Evolutionary conservation across 2,329 filamentous ascomycete species (phyloP).

Genomic region (Mycosphaerella sp.): DNA sequence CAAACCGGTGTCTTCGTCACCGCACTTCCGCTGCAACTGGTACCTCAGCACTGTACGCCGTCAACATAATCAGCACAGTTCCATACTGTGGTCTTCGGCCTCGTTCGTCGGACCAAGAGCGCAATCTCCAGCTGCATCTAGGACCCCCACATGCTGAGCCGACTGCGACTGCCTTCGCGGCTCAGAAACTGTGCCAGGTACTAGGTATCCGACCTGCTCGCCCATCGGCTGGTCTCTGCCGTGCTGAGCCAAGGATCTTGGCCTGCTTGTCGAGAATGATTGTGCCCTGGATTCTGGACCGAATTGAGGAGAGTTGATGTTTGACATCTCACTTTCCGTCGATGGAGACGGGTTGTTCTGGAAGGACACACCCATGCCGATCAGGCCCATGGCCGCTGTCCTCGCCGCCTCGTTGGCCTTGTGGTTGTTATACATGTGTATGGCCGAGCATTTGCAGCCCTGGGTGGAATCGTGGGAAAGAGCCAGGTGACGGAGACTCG

Average conservation of each 20-base stretch:
- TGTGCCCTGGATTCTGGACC: conserved; percentile 14
- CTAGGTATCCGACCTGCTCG: background rate
- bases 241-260: conserved; percentile 3
- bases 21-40: background rate
- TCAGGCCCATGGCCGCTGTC: conserved; percentile 14
- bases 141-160: background rate
- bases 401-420: conserved; percentile 27
- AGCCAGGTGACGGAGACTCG: conserved; percentile 29
- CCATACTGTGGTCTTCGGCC: background rate
- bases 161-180: background rate
- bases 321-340: conserved; percentile 17
- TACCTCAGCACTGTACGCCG: background rate
- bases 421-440: conserved; percentile 32
- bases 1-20: background rate
- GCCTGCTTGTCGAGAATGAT: conserved; percentile 14
- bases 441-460: conserved; percentile 29
- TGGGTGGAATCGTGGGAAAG: conserved; percentile 28
- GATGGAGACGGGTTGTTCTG: conserved; percentile 18
- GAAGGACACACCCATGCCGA: conserved; percentile 4
- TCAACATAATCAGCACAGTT: background rate
- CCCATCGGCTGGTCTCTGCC: conserved; percentile 8
- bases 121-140: background rate
- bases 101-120: background rate
- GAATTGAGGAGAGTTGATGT: conserved; percentile 8
- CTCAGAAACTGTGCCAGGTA: background rate